Base-by-base conservation (phyloP, 345 rosid genomes). In the Capsella bursapastoris region DNA sequence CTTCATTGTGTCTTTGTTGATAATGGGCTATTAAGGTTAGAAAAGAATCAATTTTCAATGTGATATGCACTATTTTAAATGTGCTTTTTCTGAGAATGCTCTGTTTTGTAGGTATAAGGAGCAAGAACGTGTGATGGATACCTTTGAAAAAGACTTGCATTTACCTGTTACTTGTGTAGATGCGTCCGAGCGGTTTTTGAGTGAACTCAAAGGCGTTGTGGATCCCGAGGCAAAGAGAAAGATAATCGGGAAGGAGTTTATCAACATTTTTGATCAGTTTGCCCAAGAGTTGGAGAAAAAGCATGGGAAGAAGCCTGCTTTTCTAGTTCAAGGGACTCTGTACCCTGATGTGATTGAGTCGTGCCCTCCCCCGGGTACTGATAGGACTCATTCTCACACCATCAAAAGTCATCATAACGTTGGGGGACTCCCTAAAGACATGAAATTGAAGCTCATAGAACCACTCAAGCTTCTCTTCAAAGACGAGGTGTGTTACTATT, bases 401-500 rank as follows among this genome's bases (percentile, higher is more conserved):
- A 96, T 96, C 64, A 96, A 92, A 83, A 96, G 99, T 81, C 98
- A 96, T 82, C 99, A 96, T 44, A 96, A 96, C 77, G 99, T 96
- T 4, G 99, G 99, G 73, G 98, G 99, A 4, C 96, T 96, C 58
- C 99, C 99, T 27, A 90, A 92, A 81, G 97, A 92, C 79, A 96
- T 96, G 99, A 92, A 89, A 66, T 43, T 92, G 79, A 92, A 90
- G 85, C 99, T 96, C 60, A 90, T 96, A 1, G 98, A 96, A 83
- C 99, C 99, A 25, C 96, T 92, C 32, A 92, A 90, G 72, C 93
- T 92, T 82, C 82, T 96, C 41, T 96, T 96, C 78, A 96, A 96
- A 74, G 99, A 96, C 12, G 99, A 96, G 99, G 99, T 90, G 7
- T 71, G 53, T 61, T 64, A 64, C 45, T 55, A 14, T 13, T 37